Evolutionary conservation across 2,329 filamentous ascomycete species (phyloP), one percentile per base, ranked within the genome.

Genomic region (Orbilia blumenaviensis): DNA sequence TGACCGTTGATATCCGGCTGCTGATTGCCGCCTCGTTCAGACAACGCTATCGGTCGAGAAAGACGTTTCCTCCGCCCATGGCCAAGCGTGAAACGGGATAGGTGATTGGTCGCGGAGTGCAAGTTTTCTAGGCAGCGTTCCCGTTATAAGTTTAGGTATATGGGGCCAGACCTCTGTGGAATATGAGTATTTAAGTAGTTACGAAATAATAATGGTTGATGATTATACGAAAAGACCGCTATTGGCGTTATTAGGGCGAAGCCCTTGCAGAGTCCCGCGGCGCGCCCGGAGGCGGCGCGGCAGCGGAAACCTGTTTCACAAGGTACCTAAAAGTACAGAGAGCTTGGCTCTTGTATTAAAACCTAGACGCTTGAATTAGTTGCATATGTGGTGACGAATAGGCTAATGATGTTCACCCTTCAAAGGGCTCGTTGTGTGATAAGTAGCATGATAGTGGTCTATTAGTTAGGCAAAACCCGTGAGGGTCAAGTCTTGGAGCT

Each of bases 51-150:
- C 16, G 32, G 12, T 38, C 14, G 18, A 4, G 48, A 54, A 50
- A 25, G 23, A 25, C 10, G 16, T 34, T 56, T 23, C n/a, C 25
- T 14, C n/a, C n/a, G 5, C 56, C 56, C 56, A 61, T 41, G 56
- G 56, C 56, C 56, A 52, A 48, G 44, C 29, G 42, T 50, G 44
- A 61, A 44, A 36, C 61, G 44, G 58, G 25, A 18, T 12, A 18
- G 41, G 48, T 34, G 16, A 18, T 18, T 41, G 34, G 25, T 25
- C 34, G 10, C 41, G 63, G 36, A 23, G 48, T 25, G 38, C 32
- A 27, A 18, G 48, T 36, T 25, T 27, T 48, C n/a, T 60, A 67
- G 63, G 63, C 63, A 61, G 66, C 64, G n/a, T 44, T 32, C 44
- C 38, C 14, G 23, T 21, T 14, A 7, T 6, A n/a, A 38, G 16